Evolutionary conservation across 1,284 basidiomycete species (phyloP).

Genomic region (Hemileia vastatrix): DNA sequence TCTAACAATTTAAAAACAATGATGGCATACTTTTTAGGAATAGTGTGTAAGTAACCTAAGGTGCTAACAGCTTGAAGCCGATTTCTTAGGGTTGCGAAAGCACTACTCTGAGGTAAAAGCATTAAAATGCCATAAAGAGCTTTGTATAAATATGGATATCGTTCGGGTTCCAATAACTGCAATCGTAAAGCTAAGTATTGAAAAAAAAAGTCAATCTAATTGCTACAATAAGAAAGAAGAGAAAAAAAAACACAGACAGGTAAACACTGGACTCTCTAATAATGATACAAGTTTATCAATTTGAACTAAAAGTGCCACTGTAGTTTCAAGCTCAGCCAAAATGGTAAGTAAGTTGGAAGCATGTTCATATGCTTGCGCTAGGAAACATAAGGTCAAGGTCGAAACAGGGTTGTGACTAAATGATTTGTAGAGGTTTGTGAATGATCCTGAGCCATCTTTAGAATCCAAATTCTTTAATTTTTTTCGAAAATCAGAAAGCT

Average conservation of each 20-base stretch:
- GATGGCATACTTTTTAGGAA: slow-evolving; percentile 60
- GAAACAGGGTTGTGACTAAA: slow-evolving; percentile 99
- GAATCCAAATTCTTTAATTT: slow-evolving; percentile 86
- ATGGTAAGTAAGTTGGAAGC: slow-evolving; percentile 94
- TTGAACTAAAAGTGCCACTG: slow-evolving; percentile 86
- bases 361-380: slow-evolving; percentile 97
- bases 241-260: slow-evolving; percentile 54
- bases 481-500: slow-evolving; percentile 84
- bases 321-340: slow-evolving; percentile 96
- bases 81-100: slow-evolving; percentile 89
- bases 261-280: slow-evolving; percentile 96
- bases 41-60: slow-evolving; percentile 79
- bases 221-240: background rate
- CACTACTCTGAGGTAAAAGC: slow-evolving; percentile 92
- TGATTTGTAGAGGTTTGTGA: slow-evolving; percentile 82
- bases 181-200: slow-evolving; percentile 67
- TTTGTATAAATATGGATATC: slow-evolving; percentile 93
- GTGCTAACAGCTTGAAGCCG: slow-evolving; percentile 89
- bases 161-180: slow-evolving; percentile 91
- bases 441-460: slow-evolving; percentile 89
- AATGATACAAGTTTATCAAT: slow-evolving; percentile 97
- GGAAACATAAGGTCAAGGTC: slow-evolving; percentile 85
- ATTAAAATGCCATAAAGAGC: slow-evolving; percentile 95
- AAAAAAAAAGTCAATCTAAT: background rate
- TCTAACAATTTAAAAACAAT: slow-evolving; percentile 27